phyloP scores from a whole-genome alignment of 1,284 basidiomycete species.

The Malassezia yamatoensis region DNA sequence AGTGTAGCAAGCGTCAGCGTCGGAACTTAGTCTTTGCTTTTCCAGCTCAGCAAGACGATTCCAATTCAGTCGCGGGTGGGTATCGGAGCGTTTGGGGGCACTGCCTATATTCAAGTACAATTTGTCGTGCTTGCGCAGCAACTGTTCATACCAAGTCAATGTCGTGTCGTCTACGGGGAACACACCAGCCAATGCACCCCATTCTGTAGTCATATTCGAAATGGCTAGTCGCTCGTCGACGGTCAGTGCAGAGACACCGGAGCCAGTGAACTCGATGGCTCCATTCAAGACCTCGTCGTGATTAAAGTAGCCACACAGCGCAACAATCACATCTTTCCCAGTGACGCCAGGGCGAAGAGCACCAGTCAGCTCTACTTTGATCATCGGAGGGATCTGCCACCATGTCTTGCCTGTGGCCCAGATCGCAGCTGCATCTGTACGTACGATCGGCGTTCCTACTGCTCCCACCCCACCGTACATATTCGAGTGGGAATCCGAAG shows the following conservation, averaged over 20 bases:
- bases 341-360: slow-evolving; percentile 76
- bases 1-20: slow-evolving; percentile 70
- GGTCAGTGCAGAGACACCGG: slow-evolving; percentile 67
- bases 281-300: slow-evolving; percentile 93
- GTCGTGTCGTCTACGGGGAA: slow-evolving; percentile 84
- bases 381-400: slow-evolving; percentile 97
- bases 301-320: slow-evolving; percentile 92
- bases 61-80: slow-evolving; percentile 76
- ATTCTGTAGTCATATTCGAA: slow-evolving; percentile 85
- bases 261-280: slow-evolving; percentile 96
- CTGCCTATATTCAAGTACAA: slow-evolving; percentile 59
- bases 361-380: slow-evolving; percentile 85
- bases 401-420: slow-evolving; percentile 99
- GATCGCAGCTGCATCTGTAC: slow-evolving; percentile 76
- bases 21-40: slow-evolving; percentile 61
- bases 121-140: slow-evolving; percentile 66
- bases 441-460: slow-evolving; percentile 78
- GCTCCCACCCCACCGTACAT: slow-evolving; percentile 98
- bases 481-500: slow-evolving; percentile 93
- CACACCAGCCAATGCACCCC: slow-evolving; percentile 90
- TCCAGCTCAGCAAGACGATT: slow-evolving; percentile 57
- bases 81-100: slow-evolving; percentile 53
- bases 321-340: slow-evolving; percentile 96
- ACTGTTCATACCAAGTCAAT: slow-evolving; percentile 76
- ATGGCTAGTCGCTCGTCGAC: slow-evolving; percentile 93